Evolutionary conservation across 2,329 filamentous ascomycete genomes (phyloP), one percentile per base, ranked within the genome.

Genomic region (Colletotrichum chrysophilum): DNA sequence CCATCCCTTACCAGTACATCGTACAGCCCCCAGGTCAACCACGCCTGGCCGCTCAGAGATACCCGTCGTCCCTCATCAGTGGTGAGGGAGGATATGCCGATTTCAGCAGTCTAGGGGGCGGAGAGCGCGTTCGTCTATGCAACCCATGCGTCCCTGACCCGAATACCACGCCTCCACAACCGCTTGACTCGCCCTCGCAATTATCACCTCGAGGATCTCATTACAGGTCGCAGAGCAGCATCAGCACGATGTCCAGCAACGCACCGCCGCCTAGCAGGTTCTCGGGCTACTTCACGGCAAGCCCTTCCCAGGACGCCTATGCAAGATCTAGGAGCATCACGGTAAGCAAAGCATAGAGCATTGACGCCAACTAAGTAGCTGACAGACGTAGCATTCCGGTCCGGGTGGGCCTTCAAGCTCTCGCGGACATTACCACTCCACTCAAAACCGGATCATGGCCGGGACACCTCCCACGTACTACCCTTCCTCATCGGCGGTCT

Each of bases 1-100:
- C 95, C 5, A 98, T 98, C 77, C 96, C 96, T 1, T 91, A 96
- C 78, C 95, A 97, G 82, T 98, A 95, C 83, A 98, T 98, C 78
- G 96, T 98, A 30, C 93, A 94, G 64, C 94, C 95, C 4, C 94
- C 94, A 1, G 88, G 86, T 8, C 80, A 83, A 58, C 79, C 80
- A 5, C 78, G 77, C 6, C 77, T 80, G 38, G 77, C 79, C 13
- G 83, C 72, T 77, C 83, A 48, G 87, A 89, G 74, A 80, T 85
- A 76, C 80, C 83, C 76, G 78, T 85, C 76, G 79, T 85, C 78
- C 80, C 80, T 87, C 78, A 83, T 84, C 76, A 83, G 88, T 76
- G 80, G 84, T 70, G 81, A 88, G 77, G 79, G 85, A 61, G 80
- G 85, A 76, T 85, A 86, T 80, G 80, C 85, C 60, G 87, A 88